Percentiles rank a stretch among this genome's conserved stretches.
phyloP scores from a whole-genome alignment of 2,329 filamentous ascomycete species.

The Colletotrichum limetticola region DNA sequence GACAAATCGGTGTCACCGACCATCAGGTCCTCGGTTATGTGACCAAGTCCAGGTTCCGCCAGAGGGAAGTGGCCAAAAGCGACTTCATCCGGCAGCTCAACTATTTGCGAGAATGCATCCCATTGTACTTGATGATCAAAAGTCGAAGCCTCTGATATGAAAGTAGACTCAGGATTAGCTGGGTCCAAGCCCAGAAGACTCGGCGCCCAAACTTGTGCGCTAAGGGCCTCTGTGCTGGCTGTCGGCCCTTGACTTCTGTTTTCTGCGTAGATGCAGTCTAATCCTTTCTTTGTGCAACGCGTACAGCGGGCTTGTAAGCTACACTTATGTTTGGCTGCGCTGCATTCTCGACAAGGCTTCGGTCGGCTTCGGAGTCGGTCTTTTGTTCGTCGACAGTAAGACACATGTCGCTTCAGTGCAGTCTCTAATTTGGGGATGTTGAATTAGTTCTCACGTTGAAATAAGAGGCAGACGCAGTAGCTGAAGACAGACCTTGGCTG shows the following conservation, averaged over 20 bases:
- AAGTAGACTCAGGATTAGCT: background rate
- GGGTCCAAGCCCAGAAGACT: background rate
- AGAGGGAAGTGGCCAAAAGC: background rate
- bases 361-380: constrained; percentile 15
- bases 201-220: background rate
- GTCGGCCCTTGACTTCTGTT: background rate
- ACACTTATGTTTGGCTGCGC: constrained; percentile 28
- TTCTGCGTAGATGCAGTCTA: constrained; percentile 15
- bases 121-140: background rate
- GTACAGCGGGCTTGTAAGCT: constrained; percentile 14
- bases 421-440: background rate
- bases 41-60: background rate
- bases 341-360: constrained; percentile 28
- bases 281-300: constrained; percentile 25
- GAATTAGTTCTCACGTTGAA: background rate
- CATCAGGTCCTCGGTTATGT: background rate
- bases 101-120: background rate
- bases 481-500: constrained; percentile 3
- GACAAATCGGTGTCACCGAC: background rate
- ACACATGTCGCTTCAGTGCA: constrained; percentile 11
- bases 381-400: constrained; percentile 19
- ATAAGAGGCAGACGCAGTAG: too few relatives aligned
- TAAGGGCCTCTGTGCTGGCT: background rate
- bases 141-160: background rate
- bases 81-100: background rate